Base-by-base conservation (phyloP, 768 basidiomycete species). In the Pseudohyphozyma bogoriensis region DNA sequence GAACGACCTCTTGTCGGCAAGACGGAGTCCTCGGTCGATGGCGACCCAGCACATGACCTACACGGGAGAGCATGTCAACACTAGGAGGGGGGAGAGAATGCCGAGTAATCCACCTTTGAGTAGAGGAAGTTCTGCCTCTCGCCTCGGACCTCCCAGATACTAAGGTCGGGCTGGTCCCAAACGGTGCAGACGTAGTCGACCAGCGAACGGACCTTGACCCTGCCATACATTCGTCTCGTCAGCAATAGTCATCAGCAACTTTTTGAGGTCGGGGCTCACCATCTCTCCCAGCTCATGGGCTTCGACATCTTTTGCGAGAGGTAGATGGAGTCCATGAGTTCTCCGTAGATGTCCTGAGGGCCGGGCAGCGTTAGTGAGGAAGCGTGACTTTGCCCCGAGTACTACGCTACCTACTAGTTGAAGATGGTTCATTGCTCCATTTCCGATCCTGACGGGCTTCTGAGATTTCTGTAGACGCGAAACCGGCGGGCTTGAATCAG, bases 21-120 rank as follows among this genome's bases (percentile, higher is more conserved):
- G 79, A 13, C 93, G 86, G 8, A 97, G 78, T 78, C 91, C 92
- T 77, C 93, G 79, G 68, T 97, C 92, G 57, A 96, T 82, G 0
- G 92, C 92, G 50, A 96, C 92, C 51, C 89, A 92, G 69, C 92
- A 79, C 89, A 93, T 93, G 47, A 92, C 79, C 84, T 88, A 28
- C 28, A 28, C 31, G 8, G 8, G 12, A 13, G 42, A 44, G 8
- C 42, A 12, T 13, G 13, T n/a, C 42, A 44, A 37, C 15, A 44
- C 10, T 44, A n/a, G 13, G 42, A 12, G 45, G 13, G n/a, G 12
- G 6, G 13, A 46, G 37, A 37, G 37, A 37, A 18, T 24, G 18
- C 6, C 29, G 16, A 32, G 29, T 15, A n/a, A 20, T 12, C 12
- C 7, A 51, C 20, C 58, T 66, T 66, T 1, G 55, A 57, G 58